Conservation (phyloP, 1,284 basidiomycete species). For the Rhodotorula sp. region DNA sequence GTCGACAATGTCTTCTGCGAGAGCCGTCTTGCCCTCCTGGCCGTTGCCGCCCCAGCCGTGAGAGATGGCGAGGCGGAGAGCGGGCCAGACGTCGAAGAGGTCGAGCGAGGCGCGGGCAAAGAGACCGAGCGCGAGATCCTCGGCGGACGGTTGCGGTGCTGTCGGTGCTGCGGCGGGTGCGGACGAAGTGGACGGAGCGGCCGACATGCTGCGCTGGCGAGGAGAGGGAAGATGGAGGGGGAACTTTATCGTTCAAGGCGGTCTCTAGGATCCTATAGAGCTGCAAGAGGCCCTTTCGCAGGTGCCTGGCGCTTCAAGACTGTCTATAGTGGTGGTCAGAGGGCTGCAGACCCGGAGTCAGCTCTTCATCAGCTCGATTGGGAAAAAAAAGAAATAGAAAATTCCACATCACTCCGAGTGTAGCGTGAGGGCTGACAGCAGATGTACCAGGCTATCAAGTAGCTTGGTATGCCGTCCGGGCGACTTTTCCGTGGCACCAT, state of each 20-base stretch:
- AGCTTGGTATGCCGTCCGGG: too few relatives aligned
- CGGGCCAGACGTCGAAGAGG: slow-evolving; percentile 74
- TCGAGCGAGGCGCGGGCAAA: slow-evolving; percentile 81
- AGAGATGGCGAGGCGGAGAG: slow-evolving; percentile 74
- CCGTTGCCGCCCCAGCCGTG: slow-evolving; percentile 68
- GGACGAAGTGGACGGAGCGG: background rate
- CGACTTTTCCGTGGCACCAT: too few relatives aligned
- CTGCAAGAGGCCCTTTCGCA: too few relatives aligned
- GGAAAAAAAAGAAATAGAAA: too few relatives aligned
- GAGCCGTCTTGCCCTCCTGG: slow-evolving; percentile 50
- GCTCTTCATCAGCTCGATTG: too few relatives aligned
- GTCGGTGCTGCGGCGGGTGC: background rate
- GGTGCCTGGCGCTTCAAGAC: too few relatives aligned
- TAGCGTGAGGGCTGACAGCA: too few relatives aligned
- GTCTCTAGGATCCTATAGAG: too few relatives aligned
- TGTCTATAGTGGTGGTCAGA: too few relatives aligned
- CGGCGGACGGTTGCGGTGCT: background rate
- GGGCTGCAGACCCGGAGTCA: too few relatives aligned
- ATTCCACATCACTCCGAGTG: too few relatives aligned
- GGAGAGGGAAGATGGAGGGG: background rate
- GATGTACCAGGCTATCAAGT: too few relatives aligned
- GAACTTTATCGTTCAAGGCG: background rate
- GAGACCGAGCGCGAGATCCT: slow-evolving; percentile 52
- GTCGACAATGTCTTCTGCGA: slow-evolving; percentile 69
- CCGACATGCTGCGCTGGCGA: background rate